phyloP scores from a whole-genome alignment of 2,329 filamentous ascomycete genomes.

The Parastagonospora avenae region DNA sequence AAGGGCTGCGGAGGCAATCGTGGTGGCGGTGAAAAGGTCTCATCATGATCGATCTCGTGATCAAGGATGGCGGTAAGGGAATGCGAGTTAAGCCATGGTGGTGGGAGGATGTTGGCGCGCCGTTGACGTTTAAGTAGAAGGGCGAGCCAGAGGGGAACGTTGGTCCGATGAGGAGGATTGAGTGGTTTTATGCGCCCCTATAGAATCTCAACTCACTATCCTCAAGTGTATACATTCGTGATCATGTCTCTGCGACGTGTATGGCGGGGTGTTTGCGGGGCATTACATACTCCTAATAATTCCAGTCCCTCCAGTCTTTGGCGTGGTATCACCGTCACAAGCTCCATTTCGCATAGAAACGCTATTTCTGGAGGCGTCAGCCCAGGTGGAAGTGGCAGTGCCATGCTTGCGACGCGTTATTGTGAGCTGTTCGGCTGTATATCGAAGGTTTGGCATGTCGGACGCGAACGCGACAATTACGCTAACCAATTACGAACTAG shows the following conservation, averaged over 20 bases:
- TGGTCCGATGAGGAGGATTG: constrained; percentile 77
- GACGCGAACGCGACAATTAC: constrained; percentile 13
- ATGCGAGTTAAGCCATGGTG: constrained; percentile 81
- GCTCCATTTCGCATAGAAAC: constrained; percentile 97
- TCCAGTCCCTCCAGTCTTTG: constrained; percentile 86
- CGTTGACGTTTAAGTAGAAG: constrained; percentile 92
- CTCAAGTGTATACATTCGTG: neutral
- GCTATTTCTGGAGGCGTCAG: constrained; percentile 87
- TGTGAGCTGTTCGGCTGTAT: neutral
- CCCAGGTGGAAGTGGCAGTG: constrained; percentile 65
- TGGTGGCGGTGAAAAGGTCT: constrained; percentile 76
- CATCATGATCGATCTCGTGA: constrained; percentile 75
- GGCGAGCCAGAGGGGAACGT: constrained; percentile 91
- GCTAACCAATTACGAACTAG: constrained; percentile 29
- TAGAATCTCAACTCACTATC: constrained; percentile 10
- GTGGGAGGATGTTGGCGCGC: constrained; percentile 89
- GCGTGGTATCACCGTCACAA: constrained; percentile 88
- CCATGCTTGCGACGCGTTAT: constrained; percentile 55
- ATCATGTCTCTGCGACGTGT: neutral
- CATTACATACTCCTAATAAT: constrained; percentile 76
- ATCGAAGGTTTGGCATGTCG: constrained; percentile 10
- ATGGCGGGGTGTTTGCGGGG: constrained; percentile 39
- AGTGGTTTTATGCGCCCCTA: constrained; percentile 80
- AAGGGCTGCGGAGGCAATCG: constrained; percentile 66
- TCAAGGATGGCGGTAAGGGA: constrained; percentile 79